These are phyloP conservation scores for Ammopiptanthus mongolicus DNA, from an alignment of 306 rosid species.

Conservation along the genomic window DNA sequence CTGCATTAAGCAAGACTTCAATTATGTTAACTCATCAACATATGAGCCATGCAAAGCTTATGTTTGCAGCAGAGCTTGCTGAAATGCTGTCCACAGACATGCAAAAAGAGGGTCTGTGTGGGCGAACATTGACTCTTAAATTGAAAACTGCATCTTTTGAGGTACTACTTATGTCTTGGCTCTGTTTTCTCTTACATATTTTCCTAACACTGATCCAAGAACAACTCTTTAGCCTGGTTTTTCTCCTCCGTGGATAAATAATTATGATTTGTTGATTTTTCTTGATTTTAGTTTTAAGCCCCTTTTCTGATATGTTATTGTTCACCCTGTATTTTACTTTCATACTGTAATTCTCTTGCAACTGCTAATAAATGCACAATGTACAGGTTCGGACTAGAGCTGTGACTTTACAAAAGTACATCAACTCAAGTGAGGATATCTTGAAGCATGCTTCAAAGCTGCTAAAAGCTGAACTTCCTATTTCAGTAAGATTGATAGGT, in stretches of 20 bases:
- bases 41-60: slow-evolving; percentile 19
- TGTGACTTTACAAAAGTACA: slow-evolving; percentile 63
- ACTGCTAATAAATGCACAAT: slow-evolving; percentile 28
- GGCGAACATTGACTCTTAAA: slow-evolving; percentile 86
- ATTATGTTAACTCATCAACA: neutral
- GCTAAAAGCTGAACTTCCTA: slow-evolving; percentile 90
- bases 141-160: slow-evolving; percentile 87
- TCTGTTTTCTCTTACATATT: neutral
- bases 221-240: slow-evolving; percentile 2
- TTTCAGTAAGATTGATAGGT: slow-evolving; percentile 88
- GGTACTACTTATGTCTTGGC: slow-evolving; percentile 36
- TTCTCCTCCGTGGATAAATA: neutral
- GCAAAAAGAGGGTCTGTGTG: slow-evolving; percentile 80
- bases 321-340: slow-evolving; percentile 2
- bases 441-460: slow-evolving; percentile 77
- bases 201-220: neutral
- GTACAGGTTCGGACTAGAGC: slow-evolving; percentile 84
- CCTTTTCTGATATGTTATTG: neutral
- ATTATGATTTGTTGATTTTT: slow-evolving; percentile 12
- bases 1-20: neutral
- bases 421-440: slow-evolving; percentile 69
- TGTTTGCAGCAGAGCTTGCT: slow-evolving; percentile 81
- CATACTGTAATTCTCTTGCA: neutral
- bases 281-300: neutral
- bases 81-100: slow-evolving; percentile 79